These are phyloP conservation scores for Malassezia furfur DNA, from an alignment of 1,284 basidiomycete genomes.

Conservation along the genomic window DNA sequence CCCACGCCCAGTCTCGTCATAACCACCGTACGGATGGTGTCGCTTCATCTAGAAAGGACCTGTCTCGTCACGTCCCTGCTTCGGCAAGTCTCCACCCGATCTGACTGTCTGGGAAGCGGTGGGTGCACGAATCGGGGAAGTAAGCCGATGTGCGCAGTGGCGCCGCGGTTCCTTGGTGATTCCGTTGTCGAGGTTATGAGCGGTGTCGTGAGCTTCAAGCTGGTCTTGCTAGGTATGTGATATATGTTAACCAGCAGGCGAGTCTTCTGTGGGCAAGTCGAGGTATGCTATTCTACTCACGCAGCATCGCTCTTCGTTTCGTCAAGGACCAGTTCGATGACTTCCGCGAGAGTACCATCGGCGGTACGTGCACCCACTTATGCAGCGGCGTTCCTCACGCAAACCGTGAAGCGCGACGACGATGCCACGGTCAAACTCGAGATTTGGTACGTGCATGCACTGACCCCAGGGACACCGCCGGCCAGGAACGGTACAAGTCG, in stretches of 20 bases:
- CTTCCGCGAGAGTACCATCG: conserved; percentile 62
- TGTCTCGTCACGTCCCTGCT: no score
- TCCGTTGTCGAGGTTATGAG: conserved; percentile 11
- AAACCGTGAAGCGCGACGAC: conserved; percentile 82
- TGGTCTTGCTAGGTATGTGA: conserved; percentile 70
- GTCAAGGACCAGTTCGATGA: conserved; percentile 97
- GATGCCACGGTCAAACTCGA: conserved; percentile 90
- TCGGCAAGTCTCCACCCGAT: no score
- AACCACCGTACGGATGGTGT: conserved; percentile 72
- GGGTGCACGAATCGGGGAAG: neutral
- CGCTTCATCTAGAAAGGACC: conserved; percentile 58
- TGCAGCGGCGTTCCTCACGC: conserved; percentile 77
- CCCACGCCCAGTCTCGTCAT: conserved; percentile 53
- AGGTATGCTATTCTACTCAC: conserved; percentile 45
- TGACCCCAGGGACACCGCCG: conserved; percentile 57
- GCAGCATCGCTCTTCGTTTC: conserved; percentile 75
- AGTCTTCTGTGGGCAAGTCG: conserved; percentile 94
- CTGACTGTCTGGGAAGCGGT: neutral
- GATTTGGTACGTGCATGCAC: conserved; percentile 62
- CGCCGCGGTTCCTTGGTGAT: no score
- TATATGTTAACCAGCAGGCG: conserved; percentile 51
- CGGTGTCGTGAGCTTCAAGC: conserved; percentile 54
- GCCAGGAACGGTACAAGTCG: conserved; percentile 69
- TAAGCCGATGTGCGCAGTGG: neutral
- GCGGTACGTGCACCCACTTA: conserved; percentile 19